phyloP scores from a whole-genome alignment of 768 basidiomycete species.

The Candolleomyces aberdarensis region DNA sequence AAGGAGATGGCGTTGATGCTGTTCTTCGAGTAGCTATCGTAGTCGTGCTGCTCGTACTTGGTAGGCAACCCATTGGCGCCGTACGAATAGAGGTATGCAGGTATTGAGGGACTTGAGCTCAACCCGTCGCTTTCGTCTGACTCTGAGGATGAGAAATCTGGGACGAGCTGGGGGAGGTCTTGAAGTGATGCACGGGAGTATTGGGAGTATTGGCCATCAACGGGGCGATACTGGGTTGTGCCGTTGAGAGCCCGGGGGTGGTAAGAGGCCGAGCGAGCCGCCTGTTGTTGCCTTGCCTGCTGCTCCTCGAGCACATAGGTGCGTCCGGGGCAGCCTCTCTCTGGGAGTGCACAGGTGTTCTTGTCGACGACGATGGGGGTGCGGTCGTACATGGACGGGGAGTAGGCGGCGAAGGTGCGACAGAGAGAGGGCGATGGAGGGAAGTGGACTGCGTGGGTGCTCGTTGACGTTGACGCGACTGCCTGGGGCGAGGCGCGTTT shows the following conservation, averaged over 20 bases:
- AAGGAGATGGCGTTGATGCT: conserved; percentile 28
- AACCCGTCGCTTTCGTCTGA: conserved; percentile 65
- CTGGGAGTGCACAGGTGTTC: conserved; percentile 74
- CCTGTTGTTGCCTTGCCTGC: conserved; percentile 26
- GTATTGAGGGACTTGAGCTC: conserved; percentile 15
- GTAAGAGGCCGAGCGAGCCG: background rate
- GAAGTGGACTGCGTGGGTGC: conserved; percentile 42
- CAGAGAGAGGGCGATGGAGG: conserved; percentile 53
- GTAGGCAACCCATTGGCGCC: conserved; percentile 13
- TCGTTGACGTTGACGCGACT: conserved; percentile 23
- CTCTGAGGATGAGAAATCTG: conserved; percentile 55
- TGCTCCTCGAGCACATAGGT: conserved; percentile 41
- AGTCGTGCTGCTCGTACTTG: conserved; percentile 12
- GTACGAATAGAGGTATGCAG: conserved; percentile 27
- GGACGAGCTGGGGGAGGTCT: conserved; percentile 50
- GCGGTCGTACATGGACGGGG: conserved; percentile 69
- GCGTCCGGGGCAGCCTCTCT: conserved; percentile 57
- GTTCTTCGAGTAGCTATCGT: conserved; percentile 1
- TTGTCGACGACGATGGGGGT: conserved; percentile 73
- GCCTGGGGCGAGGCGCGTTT: conserved; percentile 36
- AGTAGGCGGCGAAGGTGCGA: conserved; percentile 49
- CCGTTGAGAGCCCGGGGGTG: conserved; percentile 9
- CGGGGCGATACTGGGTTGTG: background rate
- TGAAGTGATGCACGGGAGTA: conserved; percentile 16
- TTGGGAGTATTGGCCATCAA: conserved; percentile 3